These are phyloP conservation scores for Fragaria vesca DNA, from an alignment of 306 rosid genomes.

Conservation along the genomic window DNA sequence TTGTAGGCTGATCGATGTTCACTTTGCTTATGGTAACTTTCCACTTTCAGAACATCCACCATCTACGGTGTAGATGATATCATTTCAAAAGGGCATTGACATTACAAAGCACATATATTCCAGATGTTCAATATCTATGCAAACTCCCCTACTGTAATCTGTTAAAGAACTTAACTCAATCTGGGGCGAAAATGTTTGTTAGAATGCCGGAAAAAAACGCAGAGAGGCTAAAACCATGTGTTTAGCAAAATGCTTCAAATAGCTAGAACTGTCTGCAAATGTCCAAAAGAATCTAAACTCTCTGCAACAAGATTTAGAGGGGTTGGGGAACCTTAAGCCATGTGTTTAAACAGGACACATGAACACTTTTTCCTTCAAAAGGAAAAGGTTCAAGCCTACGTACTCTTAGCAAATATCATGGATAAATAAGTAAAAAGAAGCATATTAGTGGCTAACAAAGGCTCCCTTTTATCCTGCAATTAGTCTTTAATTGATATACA, in stretches of 20 bases:
- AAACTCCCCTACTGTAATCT: not conserved
- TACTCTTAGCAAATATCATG: not conserved
- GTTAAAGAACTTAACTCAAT: not conserved
- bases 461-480: not conserved
- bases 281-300: not conserved
- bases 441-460: not conserved
- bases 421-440: not conserved
- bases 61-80: not conserved
- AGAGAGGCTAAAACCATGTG: not conserved
- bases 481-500: not conserved
- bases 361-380: not conserved
- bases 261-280: not conserved
- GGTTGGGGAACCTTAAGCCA: not conserved
- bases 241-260: not conserved
- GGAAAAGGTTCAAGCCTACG: not conserved
- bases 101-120: not conserved
- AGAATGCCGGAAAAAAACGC: not conserved
- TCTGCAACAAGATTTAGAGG: not conserved
- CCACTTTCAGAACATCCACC: not conserved
- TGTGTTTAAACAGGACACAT: constrained; percentile 7
- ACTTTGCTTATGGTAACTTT: not conserved
- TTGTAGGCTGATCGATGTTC: not conserved
- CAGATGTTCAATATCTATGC: not conserved
- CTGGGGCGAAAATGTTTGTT: not conserved
- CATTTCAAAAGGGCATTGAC: not conserved